These are phyloP conservation scores for Epichloe gansuensis DNA, from an alignment of 2,329 filamentous ascomycete species.

Conservation along the genomic window DNA sequence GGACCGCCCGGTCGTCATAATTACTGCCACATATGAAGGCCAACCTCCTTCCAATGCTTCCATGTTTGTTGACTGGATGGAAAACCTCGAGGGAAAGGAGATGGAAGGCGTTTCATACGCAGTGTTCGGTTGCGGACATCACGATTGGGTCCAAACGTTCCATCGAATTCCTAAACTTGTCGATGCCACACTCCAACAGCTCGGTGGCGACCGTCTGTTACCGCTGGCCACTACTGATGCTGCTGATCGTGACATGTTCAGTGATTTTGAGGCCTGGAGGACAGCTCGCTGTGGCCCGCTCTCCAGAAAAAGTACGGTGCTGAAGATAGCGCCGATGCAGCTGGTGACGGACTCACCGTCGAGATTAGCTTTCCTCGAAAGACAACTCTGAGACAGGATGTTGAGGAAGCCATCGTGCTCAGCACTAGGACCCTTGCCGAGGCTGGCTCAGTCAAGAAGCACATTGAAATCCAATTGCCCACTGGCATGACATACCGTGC, in stretches of 20 bases:
- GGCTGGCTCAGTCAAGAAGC: constrained; percentile 43
- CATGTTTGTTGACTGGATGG: constrained; percentile 55
- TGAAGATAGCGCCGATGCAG: constrained; percentile 14
- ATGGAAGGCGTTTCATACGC: constrained; percentile 48
- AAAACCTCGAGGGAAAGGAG: constrained; percentile 34
- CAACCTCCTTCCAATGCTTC: constrained; percentile 60
- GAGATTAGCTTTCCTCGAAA: constrained; percentile 41
- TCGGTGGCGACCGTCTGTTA: constrained; percentile 21
- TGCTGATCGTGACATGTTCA: constrained; percentile 51
- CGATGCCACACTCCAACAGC: constrained; percentile 35
- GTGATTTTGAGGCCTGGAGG: constrained; percentile 54
- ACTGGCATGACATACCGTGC: constrained; percentile 51
- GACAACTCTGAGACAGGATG: constrained; percentile 47
- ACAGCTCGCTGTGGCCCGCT: constrained; percentile 37
- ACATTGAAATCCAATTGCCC: constrained; percentile 56
- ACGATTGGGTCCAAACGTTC: constrained; percentile 49
- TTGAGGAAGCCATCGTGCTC: constrained; percentile 47
- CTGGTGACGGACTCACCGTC: constrained; percentile 23
- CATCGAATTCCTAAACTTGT: constrained; percentile 53
- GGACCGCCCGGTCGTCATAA: constrained; percentile 48
- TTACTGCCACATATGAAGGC: constrained; percentile 63
- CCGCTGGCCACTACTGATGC: constrained; percentile 47
- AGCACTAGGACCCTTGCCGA: constrained; percentile 38
- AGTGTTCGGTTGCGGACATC: constrained; percentile 54
- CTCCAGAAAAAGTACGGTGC: constrained; percentile 32